A percentile compares a stretch with the other conserved stretches of the same genome.
These are phyloP conservation scores for Sutorius australiensis DNA, from an alignment of 768 basidiomycete genomes.

Conservation along the genomic window DNA sequence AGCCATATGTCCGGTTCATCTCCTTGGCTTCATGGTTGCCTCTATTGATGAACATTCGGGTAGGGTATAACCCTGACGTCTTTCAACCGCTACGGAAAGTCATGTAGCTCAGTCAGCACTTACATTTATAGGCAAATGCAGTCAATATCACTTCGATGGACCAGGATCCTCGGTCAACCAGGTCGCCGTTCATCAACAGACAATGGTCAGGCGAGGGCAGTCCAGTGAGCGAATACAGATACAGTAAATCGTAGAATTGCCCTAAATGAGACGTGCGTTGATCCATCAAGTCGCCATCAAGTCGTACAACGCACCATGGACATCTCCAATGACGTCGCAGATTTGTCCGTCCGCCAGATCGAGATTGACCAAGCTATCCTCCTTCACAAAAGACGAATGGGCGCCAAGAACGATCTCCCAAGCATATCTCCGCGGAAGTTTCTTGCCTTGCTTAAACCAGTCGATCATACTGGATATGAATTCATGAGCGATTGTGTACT, in stretches of 20 bases:
- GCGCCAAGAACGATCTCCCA: constrained; percentile 96
- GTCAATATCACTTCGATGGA: constrained; percentile 90
- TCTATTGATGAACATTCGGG: constrained; percentile 87
- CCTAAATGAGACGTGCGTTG: constrained; percentile 42
- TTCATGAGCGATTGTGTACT: constrained; percentile 67
- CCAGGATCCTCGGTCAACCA: constrained; percentile 97
- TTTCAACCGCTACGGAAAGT: constrained; percentile 9
- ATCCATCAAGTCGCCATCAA: neutral
- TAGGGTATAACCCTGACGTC: constrained; percentile 83
- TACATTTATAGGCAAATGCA: constrained; percentile 94
- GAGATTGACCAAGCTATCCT: constrained; percentile 79
- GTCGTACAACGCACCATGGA: constrained; percentile 61
- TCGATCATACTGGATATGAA: constrained; percentile 86
- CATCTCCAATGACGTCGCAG: constrained; percentile 94
- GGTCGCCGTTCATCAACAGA: constrained; percentile 89
- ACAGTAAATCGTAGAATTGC: constrained; percentile 92
- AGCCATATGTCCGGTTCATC: constrained; percentile 94
- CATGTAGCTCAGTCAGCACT: constrained; percentile 22
- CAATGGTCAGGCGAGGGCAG: constrained; percentile 83
- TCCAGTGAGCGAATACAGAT: constrained; percentile 83
- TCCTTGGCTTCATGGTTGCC: constrained; percentile 97
- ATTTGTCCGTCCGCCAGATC: constrained; percentile 72
- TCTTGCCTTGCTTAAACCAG: constrained; percentile 93
- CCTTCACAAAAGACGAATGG: constrained; percentile 66
- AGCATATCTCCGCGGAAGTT: constrained; percentile 82